A percentile compares a stretch with the other conserved stretches of the same genome.
These are phyloP conservation scores for Thermoascus crustaceus DNA, from an alignment of 2,329 filamentous ascomycete species.

Conservation along the genomic window DNA sequence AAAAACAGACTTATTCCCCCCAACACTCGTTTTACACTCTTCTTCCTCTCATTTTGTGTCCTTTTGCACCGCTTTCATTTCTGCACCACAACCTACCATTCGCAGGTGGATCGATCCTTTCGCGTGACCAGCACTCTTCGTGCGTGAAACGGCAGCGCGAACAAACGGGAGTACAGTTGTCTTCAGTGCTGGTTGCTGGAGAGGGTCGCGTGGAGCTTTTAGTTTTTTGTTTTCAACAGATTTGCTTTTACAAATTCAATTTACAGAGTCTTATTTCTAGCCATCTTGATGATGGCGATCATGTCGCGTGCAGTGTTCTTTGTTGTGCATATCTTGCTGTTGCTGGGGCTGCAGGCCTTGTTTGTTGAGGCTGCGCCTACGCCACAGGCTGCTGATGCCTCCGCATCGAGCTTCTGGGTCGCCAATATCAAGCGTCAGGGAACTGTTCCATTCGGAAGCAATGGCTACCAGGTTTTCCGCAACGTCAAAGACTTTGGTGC, in stretches of 20 bases:
- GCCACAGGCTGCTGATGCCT: conserved; percentile 11
- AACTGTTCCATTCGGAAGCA: conserved; percentile 52
- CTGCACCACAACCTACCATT: no score
- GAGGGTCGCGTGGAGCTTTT: background rate
- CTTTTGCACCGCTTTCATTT: background rate
- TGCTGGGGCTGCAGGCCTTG: conserved; percentile 20
- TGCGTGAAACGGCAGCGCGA: no score
- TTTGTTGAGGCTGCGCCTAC: conserved; percentile 26
- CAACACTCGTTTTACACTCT: no score
- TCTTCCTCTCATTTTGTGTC: background rate
- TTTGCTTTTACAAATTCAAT: background rate
- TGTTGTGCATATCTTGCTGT: conserved; percentile 22
- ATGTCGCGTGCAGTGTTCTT: conserved; percentile 6
- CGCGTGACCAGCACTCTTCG: no score
- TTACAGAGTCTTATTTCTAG: background rate
- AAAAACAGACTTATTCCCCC: no score
- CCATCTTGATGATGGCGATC: conserved; percentile 2
- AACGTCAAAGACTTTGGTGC: conserved; percentile 72
- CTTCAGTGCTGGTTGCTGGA: conserved; percentile 1
- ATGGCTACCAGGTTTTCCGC: conserved; percentile 62
- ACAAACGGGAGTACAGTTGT: conserved; percentile 2
- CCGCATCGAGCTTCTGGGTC: conserved; percentile 59
- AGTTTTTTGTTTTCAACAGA: background rate
- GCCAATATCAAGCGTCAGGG: conserved; percentile 62
- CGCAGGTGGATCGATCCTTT: no score